phyloP scores from a whole-genome alignment of 2,329 filamentous ascomycete species.

The Samsoniella hepiali region DNA sequence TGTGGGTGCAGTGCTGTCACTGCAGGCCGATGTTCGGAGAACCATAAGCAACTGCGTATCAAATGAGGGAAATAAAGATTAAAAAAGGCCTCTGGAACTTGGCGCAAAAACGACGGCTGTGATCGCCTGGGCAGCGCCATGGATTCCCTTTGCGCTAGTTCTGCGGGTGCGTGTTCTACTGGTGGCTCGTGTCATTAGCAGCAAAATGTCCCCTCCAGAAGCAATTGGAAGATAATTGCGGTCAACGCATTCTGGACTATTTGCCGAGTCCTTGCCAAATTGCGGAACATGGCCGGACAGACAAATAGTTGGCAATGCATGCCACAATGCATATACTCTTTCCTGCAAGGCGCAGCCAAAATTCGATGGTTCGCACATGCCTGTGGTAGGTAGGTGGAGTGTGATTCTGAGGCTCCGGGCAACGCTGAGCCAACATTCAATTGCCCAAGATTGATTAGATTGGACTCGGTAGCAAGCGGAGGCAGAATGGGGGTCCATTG shows the following conservation, averaged over 20 bases:
- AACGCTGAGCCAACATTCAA: neutral
- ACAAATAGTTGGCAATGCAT: neutral
- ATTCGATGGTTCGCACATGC: neutral
- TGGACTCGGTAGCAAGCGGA: neutral
- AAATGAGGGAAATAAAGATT: neutral
- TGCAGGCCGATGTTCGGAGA: neutral
- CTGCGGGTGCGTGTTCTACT: neutral
- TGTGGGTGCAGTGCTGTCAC: neutral
- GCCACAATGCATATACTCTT: neutral
- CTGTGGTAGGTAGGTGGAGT: neutral
- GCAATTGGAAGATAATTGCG: neutral
- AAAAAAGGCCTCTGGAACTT: slow-evolving; percentile 6
- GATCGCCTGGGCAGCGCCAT: slow-evolving; percentile 3
- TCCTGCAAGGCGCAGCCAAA: neutral
- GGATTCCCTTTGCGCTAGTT: neutral
- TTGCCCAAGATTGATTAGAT: slow-evolving; percentile 9
- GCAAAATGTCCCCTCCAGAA: neutral
- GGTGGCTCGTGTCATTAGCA: neutral
- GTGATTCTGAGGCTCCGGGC: neutral
- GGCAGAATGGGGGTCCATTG: neutral
- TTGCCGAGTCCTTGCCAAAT: neutral
- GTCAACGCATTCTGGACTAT: neutral
- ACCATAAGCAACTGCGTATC: neutral
- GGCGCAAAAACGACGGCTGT: neutral
- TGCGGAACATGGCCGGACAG: neutral